A percentile compares a stretch with the other conserved stretches of the same genome.
Conservation (phyloP, 1,284 basidiomycete genomes). For the Athelia sp. region DNA sequence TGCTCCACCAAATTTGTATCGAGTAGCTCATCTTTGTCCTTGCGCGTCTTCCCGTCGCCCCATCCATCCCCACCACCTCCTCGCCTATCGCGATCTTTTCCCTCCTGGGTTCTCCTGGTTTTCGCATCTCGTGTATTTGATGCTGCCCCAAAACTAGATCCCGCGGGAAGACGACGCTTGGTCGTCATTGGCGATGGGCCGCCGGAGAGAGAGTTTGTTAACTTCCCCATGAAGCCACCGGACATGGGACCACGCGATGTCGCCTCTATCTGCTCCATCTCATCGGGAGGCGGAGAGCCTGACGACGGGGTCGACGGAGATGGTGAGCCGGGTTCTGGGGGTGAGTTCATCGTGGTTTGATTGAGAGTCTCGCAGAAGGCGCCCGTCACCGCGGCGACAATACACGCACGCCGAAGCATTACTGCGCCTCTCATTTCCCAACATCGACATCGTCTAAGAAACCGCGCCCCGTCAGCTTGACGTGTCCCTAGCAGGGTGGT, state of each 20-base stretch:
- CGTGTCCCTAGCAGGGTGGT: too few relatives aligned
- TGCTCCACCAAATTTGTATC: constrained; percentile 32
- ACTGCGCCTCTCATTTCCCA: too few relatives aligned
- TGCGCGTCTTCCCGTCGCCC: constrained; percentile 17
- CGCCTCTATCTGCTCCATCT: constrained; percentile 11
- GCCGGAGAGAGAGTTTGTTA: background rate
- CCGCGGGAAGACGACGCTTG: constrained; percentile 31
- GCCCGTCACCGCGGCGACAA: too few relatives aligned
- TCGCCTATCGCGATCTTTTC: constrained; percentile 23
- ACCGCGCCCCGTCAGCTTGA: too few relatives aligned
- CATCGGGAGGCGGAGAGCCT: constrained; percentile 34
- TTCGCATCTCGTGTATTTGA: constrained; percentile 33
- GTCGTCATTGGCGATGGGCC: constrained; percentile 10
- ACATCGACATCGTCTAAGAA: too few relatives aligned
- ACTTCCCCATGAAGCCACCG: background rate
- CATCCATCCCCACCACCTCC: constrained; percentile 11
- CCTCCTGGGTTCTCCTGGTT: constrained; percentile 32
- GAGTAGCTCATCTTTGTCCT: constrained; percentile 35
- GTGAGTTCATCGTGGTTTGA: constrained; percentile 30
- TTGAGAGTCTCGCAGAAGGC: too few relatives aligned
- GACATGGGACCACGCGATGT: background rate
- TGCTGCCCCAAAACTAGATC: constrained; percentile 24
- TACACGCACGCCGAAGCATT: too few relatives aligned
- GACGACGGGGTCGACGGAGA: constrained; percentile 33
- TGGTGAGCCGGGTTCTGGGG: constrained; percentile 31